These are phyloP conservation scores for Gossypium laxum DNA, from an alignment of 441 rosid genomes.

Conservation along the genomic window DNA sequence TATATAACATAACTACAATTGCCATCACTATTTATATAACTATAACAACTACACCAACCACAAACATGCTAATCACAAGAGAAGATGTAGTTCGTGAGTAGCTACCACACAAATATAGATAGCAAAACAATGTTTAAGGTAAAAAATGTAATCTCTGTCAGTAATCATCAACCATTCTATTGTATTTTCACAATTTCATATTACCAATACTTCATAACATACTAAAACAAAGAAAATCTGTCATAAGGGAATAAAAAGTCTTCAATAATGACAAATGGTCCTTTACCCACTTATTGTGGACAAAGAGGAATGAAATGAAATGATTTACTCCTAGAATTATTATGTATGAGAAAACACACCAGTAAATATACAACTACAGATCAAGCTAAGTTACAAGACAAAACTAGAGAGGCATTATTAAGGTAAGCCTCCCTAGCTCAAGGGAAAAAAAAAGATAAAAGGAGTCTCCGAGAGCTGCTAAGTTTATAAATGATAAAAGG, in stretches of 20 bases:
- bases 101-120: background rate
- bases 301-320: background rate
- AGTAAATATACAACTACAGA: background rate
- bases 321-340: background rate
- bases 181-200: background rate
- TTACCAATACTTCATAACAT: background rate
- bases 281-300: background rate
- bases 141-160: background rate
- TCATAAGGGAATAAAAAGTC: background rate
- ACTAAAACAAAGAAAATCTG: background rate
- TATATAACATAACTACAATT: background rate
- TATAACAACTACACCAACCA: background rate
- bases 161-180: background rate
- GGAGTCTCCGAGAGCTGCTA: background rate
- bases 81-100: background rate
- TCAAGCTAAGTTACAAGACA: background rate
- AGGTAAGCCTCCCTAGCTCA: background rate
- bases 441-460: background rate
- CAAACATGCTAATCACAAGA: background rate
- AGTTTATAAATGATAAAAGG: background rate
- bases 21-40: background rate
- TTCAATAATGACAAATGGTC: background rate
- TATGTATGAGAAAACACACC: background rate
- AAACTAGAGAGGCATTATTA: background rate
- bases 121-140: background rate